Percentiles rank a stretch among this genome's conserved stretches.
Conservation (phyloP, 345 rosid genomes). For the Sonneratia alba region DNA sequence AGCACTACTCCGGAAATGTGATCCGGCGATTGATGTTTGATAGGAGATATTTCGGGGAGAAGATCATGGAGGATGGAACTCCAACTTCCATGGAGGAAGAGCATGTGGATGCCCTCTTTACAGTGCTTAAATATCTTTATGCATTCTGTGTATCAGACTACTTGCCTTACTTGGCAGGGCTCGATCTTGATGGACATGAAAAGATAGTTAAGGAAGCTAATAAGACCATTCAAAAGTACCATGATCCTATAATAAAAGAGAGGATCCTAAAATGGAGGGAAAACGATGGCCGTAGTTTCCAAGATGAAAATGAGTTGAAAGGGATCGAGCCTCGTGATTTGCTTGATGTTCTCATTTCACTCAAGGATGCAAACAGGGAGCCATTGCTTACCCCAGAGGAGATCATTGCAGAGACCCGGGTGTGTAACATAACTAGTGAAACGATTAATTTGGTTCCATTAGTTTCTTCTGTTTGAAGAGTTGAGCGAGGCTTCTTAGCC, state of each 20-base stretch:
- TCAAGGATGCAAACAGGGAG: slow-evolving; percentile 19
- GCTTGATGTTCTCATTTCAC: slow-evolving; percentile 33
- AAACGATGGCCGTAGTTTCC: not conserved
- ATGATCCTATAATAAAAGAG: slow-evolving; percentile 32
- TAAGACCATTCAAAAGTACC: too few species aligned
- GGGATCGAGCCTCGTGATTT: slow-evolving; percentile 22
- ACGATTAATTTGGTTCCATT: too few species aligned
- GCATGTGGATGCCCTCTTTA: slow-evolving; percentile 34
- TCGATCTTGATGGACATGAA: slow-evolving; percentile 53
- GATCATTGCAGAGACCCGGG: slow-evolving; percentile 34
- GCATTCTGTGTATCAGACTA: slow-evolving; percentile 46
- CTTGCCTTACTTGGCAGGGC: slow-evolving; percentile 27
- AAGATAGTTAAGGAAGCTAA: slow-evolving; percentile 15
- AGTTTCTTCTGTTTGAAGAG: too few species aligned
- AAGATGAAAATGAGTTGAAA: not conserved
- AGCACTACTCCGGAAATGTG: slow-evolving; percentile 17
- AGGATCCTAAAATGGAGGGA: slow-evolving; percentile 26
- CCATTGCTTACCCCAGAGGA: slow-evolving; percentile 31
- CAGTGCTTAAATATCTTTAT: slow-evolving; percentile 20
- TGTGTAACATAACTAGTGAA: not conserved
- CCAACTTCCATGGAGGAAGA: slow-evolving; percentile 40
- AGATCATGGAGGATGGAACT: slow-evolving; percentile 13
- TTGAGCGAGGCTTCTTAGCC: too few species aligned
- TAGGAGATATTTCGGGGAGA: slow-evolving; percentile 18
- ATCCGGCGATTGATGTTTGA: slow-evolving; percentile 23